Base-by-base conservation (phyloP, 768 basidiomycete genomes). In the Phlebiopsis flavidoalba region DNA sequence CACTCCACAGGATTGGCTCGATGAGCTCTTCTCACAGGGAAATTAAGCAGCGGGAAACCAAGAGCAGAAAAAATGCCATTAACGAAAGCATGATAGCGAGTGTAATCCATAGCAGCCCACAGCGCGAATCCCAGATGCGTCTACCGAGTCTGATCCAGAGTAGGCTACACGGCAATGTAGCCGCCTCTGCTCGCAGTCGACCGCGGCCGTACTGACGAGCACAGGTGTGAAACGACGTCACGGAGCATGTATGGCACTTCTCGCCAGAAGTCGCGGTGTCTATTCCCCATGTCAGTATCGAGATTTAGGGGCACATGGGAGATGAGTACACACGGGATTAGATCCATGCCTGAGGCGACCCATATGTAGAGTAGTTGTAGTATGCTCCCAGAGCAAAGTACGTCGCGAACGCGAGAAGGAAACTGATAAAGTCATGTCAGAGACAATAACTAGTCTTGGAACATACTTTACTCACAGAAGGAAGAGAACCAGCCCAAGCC, bases 401-500 rank as follows among this genome's bases (percentile, higher is more conserved):
- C 2, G 82, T 80, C 4, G 78, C 68, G 61, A 93, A 79, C 2
- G 83, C 84, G 21, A 94, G 70, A 12, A 93, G 59, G 33, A 88
- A 64, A n/a, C 86, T 90, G 65, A 10, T 21, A 46, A 24, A 24
- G n/a, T n/a, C 10, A 14, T 22, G 51, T 22, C 21, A 12, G 15
- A 21, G 1, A 84, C 89, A 64, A 10, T 31, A 24, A 5, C 15
- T 10, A 37, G 33, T 12, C 14, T 19, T 53, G 36, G 17, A 10
- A 2, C 40, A 8, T 8, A 43, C 10, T 12, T 12, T 31, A 72
- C 90, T 72, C 72, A 90, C 91, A 93, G 77, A 33, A 93, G 77
- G 78, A 95, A 90, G 77, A 95, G 77, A 95, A 94, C 82, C 89
- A 93, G 3, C 91, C 88, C n/a, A 95, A 75, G 22, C 88, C 90